Evolutionary conservation across 805 yeast species (phyloP).

Genomic region (Isabelozyma pseudorhagii): DNA sequence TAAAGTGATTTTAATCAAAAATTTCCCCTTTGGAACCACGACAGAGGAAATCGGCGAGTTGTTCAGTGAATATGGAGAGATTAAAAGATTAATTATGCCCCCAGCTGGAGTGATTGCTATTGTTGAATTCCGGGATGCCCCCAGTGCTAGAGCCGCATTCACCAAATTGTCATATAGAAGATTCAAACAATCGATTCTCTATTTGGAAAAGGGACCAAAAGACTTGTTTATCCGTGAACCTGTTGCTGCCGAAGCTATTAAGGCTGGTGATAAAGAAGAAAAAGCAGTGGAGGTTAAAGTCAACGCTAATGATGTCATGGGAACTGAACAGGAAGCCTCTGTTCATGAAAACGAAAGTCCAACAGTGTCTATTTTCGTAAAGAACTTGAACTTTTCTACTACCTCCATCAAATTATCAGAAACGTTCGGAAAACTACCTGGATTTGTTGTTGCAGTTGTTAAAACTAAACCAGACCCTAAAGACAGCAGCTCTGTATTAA

Average conservation of each 20-base stretch:
- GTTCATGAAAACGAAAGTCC: slow-evolving; percentile 51
- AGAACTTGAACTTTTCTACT: slow-evolving; percentile 87
- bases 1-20: slow-evolving; percentile 76
- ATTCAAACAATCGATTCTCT: slow-evolving; percentile 80
- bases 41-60: slow-evolving; percentile 77
- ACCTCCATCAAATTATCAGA: slow-evolving; percentile 53
- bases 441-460: slow-evolving; percentile 78
- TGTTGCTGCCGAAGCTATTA: slow-evolving; percentile 15
- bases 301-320: slow-evolving; percentile 44
- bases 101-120: slow-evolving; percentile 96
- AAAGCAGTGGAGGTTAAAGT: slow-evolving; percentile 46
- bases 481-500: slow-evolving; percentile 58
- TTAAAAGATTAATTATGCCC: slow-evolving; percentile 84
- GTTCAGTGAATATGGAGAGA: slow-evolving; percentile 75
- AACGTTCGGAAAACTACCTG: slow-evolving; percentile 67
- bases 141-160: slow-evolving; percentile 87
- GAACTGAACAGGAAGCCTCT: slow-evolving; percentile 13
- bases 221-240: slow-evolving; percentile 69
- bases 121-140: slow-evolving; percentile 78
- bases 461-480: slow-evolving; percentile 88
- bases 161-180: slow-evolving; percentile 83
- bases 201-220: slow-evolving; percentile 91
- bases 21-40: slow-evolving; percentile 86
- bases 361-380: slow-evolving; percentile 84
- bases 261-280: slow-evolving; percentile 21